Evolutionary conservation across 2,329 filamentous ascomycete genomes (phyloP), one percentile per base, ranked within the genome.

Genomic region (Neobulgaria alba): DNA sequence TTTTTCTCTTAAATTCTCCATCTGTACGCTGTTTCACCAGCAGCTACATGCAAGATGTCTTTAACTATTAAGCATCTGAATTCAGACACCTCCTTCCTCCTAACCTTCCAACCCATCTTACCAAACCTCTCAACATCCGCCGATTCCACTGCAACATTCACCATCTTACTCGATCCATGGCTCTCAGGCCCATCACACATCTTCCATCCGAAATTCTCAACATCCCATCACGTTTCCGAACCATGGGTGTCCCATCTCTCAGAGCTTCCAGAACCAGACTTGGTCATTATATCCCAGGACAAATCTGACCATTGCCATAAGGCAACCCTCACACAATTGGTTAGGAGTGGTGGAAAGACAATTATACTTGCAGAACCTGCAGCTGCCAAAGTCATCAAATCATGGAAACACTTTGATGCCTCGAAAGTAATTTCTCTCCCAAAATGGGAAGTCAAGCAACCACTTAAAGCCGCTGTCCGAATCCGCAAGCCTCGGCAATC

Each of bases 91-190:
- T 77, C 75, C 3, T 82, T 84, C 57, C 67, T 82, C 26, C 66
- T 84, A 33, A 73, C 72, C 19, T 80, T 84, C 54, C 19, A 61
- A 23, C 55, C 55, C 8, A 48, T 49, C 17, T 65, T n/a, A 62
- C 67, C 35, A 58, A 67, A 41, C 51, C 60, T 32, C 51, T 60
- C 15, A 60, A 61, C 37, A 43, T 52, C 41, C 18, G 44, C 17
- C 38, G 57, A 38, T 19, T 63, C 63, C 20, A 66, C 67, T 10
- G 66, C 66, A 37, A 68, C 72, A 3, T 86, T 82, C 59, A 77
- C 73, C 12, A 72, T 88, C 39, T 68, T 88, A 30, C 61, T 87
- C 37, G 82, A 89, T 57, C 83, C 84, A 3, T 86, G 81, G 77
- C 67, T 85, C 21, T 66, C 67, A 9, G 77, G 78, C 0, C 63